These are phyloP conservation scores for Leucocoprinus sp. DNA, from an alignment of 768 basidiomycete genomes.

Conservation along the genomic window DNA sequence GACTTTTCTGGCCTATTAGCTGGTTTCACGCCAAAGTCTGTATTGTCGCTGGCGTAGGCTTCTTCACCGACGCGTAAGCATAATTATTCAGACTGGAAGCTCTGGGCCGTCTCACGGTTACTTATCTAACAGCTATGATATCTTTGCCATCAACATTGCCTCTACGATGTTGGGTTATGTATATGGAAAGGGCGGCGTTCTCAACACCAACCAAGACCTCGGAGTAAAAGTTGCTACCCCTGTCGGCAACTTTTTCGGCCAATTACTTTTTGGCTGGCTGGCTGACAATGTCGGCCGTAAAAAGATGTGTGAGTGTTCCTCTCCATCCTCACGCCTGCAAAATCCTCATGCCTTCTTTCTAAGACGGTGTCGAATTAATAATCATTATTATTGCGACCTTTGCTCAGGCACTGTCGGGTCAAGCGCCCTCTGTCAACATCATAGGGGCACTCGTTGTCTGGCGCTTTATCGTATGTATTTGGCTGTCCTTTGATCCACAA, in stretches of 20 bases:
- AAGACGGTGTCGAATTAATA: constrained; percentile 68
- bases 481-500: background rate
- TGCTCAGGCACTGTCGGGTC: constrained; percentile 68
- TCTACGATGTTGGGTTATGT: constrained; percentile 79
- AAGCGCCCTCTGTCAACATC: constrained; percentile 57
- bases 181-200: constrained; percentile 42
- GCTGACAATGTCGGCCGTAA: constrained; percentile 74
- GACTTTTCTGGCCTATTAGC: constrained; percentile 24
- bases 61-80: constrained; percentile 79
- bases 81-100: background rate
- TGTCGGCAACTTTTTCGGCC: constrained; percentile 67
- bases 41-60: constrained; percentile 69
- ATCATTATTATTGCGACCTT: constrained; percentile 79
- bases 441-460: constrained; percentile 75
- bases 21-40: constrained; percentile 84
- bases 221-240: constrained; percentile 75
- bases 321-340: background rate
- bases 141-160: constrained; percentile 87
- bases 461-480: constrained; percentile 55
- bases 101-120: background rate
- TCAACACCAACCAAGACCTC: constrained; percentile 59
- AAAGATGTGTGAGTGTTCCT: constrained; percentile 60
- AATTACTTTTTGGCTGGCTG: constrained; percentile 73
- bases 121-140: constrained; percentile 48
- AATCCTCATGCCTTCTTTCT: constrained; percentile 5